Percentiles rank a stretch among this genome's conserved stretches.
Conservation (phyloP, 495 filamentous ascomycete species). For the Tuber borchii region DNA sequence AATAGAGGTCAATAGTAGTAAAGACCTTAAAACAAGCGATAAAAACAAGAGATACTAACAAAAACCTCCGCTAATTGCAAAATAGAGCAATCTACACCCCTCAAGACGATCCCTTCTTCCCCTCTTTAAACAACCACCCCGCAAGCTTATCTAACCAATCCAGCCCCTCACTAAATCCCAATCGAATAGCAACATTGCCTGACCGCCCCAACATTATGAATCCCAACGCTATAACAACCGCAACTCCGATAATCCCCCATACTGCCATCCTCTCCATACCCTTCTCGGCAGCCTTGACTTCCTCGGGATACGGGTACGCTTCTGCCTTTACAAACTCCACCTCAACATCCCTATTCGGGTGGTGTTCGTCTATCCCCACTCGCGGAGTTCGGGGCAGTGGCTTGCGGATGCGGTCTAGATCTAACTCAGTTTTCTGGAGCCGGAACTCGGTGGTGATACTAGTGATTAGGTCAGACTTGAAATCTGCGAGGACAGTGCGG, state of each 20-base stretch:
- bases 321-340: slow-evolving; percentile 4
- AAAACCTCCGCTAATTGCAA: not conserved
- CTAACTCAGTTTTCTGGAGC: slow-evolving; percentile 14
- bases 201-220: slow-evolving; percentile 16
- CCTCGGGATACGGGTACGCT: not conserved
- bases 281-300: not conserved
- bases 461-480: slow-evolving; percentile 15
- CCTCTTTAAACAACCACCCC: slow-evolving; percentile 27
- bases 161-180: not conserved
- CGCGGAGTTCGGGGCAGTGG: slow-evolving; percentile 4
- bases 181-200: slow-evolving; percentile 11
- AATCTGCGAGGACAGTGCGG: slow-evolving; percentile 4
- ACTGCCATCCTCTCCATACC: not conserved
- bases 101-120: slow-evolving; percentile 10
- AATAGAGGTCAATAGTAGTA: not conserved
- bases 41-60: not conserved
- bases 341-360: not conserved
- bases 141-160: slow-evolving; percentile 12
- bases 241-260: slow-evolving; percentile 18
- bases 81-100: not conserved
- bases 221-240: slow-evolving; percentile 17
- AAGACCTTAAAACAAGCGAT: not conserved
- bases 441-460: slow-evolving; percentile 4
- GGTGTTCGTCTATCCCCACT: not conserved
- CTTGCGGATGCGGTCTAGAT: slow-evolving; percentile 17